Evolutionary conservation across 352 stramenopile genomes (phyloP), one percentile per base, ranked within the genome.

Genomic region (Albugo laibachii): DNA sequence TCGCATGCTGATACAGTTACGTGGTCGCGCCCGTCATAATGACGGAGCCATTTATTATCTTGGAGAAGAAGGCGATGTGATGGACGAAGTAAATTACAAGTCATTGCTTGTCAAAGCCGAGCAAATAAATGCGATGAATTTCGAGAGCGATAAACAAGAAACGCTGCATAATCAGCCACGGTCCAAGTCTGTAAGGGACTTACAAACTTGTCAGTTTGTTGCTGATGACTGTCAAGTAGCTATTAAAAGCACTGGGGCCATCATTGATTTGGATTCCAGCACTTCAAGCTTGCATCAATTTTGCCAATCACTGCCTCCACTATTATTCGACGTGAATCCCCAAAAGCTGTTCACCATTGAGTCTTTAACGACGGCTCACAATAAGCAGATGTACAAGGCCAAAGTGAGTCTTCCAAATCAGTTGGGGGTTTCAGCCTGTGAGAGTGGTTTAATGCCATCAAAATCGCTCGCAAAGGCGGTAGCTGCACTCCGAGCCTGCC

Each of bases 11-110:
- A 77, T 85, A 38, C 76, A 88, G 47, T 47, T 88, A 24, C 69
- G 71, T 11, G 76, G 76, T 24, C 70, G 76, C 36, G 76, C 76
- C 8, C 72, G 76, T 14, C 73, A 88, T 40, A 55, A 82, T 47
- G 71, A 85, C 49, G 76, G 76, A 5, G 61, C 82, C 5, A 71
- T 83, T 27, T 85, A 80, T 46, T 85, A 85, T 48, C 57, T 88
- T 37, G 66, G 51, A 0, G 70, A 85, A 48, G 57, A 74, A 41
- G 58, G 49, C 11, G 65, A 80, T 18, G 20, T 64, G 4, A 58
- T 60, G 2, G 60, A 85, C 38, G 44, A 64, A 0, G 47, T 67
- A 2, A 62, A 80, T 21, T 80, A 71, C 41, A 52, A 67, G 20
- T 55, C 69, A 15, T 55, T 86, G 39, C 40, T 62, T 21, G 41